phyloP scores from a whole-genome alignment of 306 rosid genomes.

The Prunus armeniaca region DNA sequence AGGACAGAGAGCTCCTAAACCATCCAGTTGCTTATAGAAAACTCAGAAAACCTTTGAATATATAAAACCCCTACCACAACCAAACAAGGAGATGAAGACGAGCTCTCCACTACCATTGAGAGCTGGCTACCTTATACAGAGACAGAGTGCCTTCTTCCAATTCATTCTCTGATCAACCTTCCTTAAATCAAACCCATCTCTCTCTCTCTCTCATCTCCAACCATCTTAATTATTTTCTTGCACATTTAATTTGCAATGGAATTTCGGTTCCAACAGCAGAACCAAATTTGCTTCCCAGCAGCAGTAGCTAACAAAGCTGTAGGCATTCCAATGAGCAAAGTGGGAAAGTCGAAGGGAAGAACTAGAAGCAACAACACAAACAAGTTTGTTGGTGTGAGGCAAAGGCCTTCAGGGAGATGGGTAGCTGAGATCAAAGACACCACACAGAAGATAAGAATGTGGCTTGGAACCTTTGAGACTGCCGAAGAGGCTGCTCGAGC shows the following conservation, averaged over 20 bases:
- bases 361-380: slow-evolving; percentile 41
- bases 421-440: slow-evolving; percentile 98
- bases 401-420: slow-evolving; percentile 99
- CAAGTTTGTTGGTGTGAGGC: slow-evolving; percentile 91
- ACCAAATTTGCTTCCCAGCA: slow-evolving; percentile 50
- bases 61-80: slow-evolving; percentile 22
- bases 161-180: not conserved
- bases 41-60: slow-evolving; percentile 26
- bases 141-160: not conserved
- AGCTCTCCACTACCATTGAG: slow-evolving; percentile 13
- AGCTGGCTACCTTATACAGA: not conserved
- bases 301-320: slow-evolving; percentile 28
- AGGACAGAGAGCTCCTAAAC: slow-evolving; percentile 11
- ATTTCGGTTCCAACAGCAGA: slow-evolving; percentile 60
- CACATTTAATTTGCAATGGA: slow-evolving; percentile 44
- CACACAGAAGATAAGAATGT: slow-evolving; percentile 86
- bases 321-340: slow-evolving; percentile 26
- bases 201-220: not conserved
- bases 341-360: slow-evolving; percentile 54
- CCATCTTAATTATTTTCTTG: not conserved
- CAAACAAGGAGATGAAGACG: slow-evolving; percentile 29
- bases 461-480: slow-evolving; percentile 97
- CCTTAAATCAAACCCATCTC: not conserved
- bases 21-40: slow-evolving; percentile 35
- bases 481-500: slow-evolving; percentile 97